Evolutionary conservation across 495 filamentous ascomycete species (phyloP), one percentile per base, ranked within the genome.

Genomic region (Hypomontagnella monticulosa): DNA sequence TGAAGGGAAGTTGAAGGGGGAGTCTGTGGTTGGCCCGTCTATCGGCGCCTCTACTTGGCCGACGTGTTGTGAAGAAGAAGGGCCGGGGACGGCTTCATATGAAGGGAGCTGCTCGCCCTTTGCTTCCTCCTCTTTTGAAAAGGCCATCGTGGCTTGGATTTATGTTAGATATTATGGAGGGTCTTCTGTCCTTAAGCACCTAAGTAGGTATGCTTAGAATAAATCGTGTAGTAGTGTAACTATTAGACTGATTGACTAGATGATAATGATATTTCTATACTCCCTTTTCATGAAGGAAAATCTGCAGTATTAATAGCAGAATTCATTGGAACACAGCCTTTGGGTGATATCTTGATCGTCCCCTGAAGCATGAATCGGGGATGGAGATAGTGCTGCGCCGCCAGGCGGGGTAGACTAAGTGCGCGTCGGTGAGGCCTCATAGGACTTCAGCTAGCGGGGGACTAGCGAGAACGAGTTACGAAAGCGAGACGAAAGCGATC

Each of bases 1-100:
- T 0, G 67, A 65, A 16, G 72, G 72, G 56, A 75, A 75, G 23
- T 75, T 69, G 30, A 75, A 75, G 11, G 72, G 72, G 11, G 70
- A 69, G 0, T 44, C 51, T 14, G 67, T 43, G 16, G 70, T 65
- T 18, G 72, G 72, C 12, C 47, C 59, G 15, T 37, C 2, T 5
- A 19, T 43, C 11, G 42, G 9, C 10, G 33, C 6, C 32, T 49
- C 49, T 50, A 14, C 14, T 32, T 40, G 18, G 52, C 5, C 14
- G 1, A 20, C 12, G 19, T 33, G 16, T 15, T 33, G 16, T 15
- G 42, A 5, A n/a, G 60, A 50, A 20, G 63, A 62, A 5, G 57
- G 50, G 4, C 33, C 51, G 8, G 57, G 11, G 8, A 38, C n/a
- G 1, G 57, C 52, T 37, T 68, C 56, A 19, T 71, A 63, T 3